Percentiles rank a stretch among this genome's conserved stretches.
Conservation (phyloP, 768 basidiomycete genomes). For the Phaeotremella skinneri region DNA sequence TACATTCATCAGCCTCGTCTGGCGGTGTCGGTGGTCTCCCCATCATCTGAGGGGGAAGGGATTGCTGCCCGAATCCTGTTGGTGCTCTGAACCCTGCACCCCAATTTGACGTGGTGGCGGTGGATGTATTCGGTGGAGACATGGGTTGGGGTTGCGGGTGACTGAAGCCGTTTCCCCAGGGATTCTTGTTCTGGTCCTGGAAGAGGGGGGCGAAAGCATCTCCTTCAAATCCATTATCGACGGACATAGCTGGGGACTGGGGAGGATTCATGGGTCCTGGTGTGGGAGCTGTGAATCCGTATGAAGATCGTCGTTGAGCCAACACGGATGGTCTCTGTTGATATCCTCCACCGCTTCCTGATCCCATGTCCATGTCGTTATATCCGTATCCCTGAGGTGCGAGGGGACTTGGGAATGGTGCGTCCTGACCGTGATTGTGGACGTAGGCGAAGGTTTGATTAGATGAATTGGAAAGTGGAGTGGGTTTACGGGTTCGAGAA, state of each 20-base stretch:
- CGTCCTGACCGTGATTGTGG: background rate
- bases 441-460: conserved; percentile 2
- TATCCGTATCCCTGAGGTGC: background rate
- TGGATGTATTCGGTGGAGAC: background rate
- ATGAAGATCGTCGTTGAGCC: conserved; percentile 26
- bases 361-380: background rate
- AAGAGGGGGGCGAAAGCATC: conserved; percentile 39
- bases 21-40: background rate
- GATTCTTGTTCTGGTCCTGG: conserved; percentile 6
- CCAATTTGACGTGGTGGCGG: background rate
- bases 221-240: conserved; percentile 21
- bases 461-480: conserved; percentile 16
- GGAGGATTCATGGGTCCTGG: conserved; percentile 1
- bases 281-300: conserved; percentile 20
- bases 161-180: conserved; percentile 1
- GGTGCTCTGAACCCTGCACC: conserved; percentile 11
- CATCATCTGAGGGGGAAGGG: conserved; percentile 8
- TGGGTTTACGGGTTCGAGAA: conserved; percentile 24
- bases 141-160: conserved; percentile 3
- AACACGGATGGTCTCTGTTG: conserved; percentile 7
- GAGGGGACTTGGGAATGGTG: conserved; percentile 5
- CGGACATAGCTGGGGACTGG: conserved; percentile 7
- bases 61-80: conserved; percentile 14
- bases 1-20: conserved; percentile 20
- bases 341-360: background rate